A percentile compares a stretch with the other conserved stretches of the same genome.
These are phyloP conservation scores for Flaveria brownii DNA, from an alignment of 129 eudicot species.

Conservation along the genomic window DNA sequence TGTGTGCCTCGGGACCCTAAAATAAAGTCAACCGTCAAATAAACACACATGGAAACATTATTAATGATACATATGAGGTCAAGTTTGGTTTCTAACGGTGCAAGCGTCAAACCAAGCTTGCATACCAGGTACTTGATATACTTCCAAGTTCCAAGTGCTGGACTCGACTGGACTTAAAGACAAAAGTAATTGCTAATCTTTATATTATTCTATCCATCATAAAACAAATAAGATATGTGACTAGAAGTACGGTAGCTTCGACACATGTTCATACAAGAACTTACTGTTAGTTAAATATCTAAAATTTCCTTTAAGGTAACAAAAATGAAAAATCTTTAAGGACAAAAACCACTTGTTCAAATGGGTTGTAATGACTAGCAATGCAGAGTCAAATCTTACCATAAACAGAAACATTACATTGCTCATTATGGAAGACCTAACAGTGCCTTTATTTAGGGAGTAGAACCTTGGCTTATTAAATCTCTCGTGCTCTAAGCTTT, in stretches of 20 bases:
- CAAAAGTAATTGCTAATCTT: constrained; percentile 11
- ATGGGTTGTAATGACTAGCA: background rate
- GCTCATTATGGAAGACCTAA: constrained; percentile 1
- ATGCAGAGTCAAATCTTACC: constrained; percentile 8
- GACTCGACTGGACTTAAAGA: constrained; percentile 7
- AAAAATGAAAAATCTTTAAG: background rate
- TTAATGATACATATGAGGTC: background rate
- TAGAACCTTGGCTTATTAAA: background rate
- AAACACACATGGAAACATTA: constrained; percentile 17
- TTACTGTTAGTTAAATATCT: constrained; percentile 6
- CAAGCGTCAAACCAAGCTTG: constrained; percentile 1
- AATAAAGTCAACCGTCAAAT: constrained; percentile 5
- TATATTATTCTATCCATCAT: background rate
- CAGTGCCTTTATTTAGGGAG: background rate
- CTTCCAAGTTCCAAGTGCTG: background rate
- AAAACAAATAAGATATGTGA: constrained; percentile 9
- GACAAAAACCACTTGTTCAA: background rate
- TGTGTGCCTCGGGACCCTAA: constrained; percentile 29
- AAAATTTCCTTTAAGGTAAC: background rate
- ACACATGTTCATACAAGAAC: background rate
- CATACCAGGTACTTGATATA: constrained; percentile 10
- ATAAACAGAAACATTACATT: constrained; percentile 7
- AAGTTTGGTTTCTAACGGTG: background rate
- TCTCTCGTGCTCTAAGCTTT: constrained; percentile 1
- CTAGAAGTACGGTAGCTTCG: background rate